These are phyloP conservation scores for Aspergillus nidulans DNA, from an alignment of 495 filamentous ascomycete genomes.

Conservation along the genomic window DNA sequence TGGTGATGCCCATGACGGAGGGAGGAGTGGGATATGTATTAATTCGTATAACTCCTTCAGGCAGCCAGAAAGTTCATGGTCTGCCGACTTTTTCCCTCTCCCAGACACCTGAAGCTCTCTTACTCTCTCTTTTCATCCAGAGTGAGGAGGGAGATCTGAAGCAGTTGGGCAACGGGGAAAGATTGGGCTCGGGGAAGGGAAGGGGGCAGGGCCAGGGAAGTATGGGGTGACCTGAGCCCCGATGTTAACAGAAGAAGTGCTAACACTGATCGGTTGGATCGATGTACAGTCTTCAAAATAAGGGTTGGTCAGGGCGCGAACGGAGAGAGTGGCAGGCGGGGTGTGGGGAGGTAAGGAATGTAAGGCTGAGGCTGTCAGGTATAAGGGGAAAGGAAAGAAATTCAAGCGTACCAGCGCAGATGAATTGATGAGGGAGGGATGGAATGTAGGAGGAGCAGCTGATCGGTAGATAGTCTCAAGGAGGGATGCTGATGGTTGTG, in stretches of 20 bases:
- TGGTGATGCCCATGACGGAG: constrained; percentile 67
- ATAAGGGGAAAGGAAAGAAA: constrained; percentile 8
- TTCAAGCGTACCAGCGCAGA: constrained; percentile 19
- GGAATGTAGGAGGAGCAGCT: constrained; percentile 2
- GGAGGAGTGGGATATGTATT: constrained; percentile 11
- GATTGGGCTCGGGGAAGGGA: constrained; percentile 4
- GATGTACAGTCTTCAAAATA: constrained; percentile 18
- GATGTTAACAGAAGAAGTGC: constrained; percentile 13
- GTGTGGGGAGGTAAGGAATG: constrained; percentile 14
- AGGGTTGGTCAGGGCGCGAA: constrained; percentile 13
- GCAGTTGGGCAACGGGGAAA: not conserved
- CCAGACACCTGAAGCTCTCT: not conserved
- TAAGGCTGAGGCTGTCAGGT: constrained; percentile 10
- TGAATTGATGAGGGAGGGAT: not conserved
- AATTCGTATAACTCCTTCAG: constrained; percentile 16
- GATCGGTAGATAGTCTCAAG: constrained; percentile 1
- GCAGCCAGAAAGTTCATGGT: constrained; percentile 36
- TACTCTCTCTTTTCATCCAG: constrained; percentile 2
- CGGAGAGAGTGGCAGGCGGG: constrained; percentile 15
- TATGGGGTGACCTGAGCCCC: constrained; percentile 11
- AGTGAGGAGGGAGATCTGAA: constrained; percentile 5
- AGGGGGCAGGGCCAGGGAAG: constrained; percentile 1
- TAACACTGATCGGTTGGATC: constrained; percentile 14
- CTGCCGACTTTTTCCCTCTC: constrained; percentile 11
- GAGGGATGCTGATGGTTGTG: not conserved